phyloP scores from a whole-genome alignment of 495 filamentous ascomycete genomes.

The Recurvomyces mirabilis region DNA sequence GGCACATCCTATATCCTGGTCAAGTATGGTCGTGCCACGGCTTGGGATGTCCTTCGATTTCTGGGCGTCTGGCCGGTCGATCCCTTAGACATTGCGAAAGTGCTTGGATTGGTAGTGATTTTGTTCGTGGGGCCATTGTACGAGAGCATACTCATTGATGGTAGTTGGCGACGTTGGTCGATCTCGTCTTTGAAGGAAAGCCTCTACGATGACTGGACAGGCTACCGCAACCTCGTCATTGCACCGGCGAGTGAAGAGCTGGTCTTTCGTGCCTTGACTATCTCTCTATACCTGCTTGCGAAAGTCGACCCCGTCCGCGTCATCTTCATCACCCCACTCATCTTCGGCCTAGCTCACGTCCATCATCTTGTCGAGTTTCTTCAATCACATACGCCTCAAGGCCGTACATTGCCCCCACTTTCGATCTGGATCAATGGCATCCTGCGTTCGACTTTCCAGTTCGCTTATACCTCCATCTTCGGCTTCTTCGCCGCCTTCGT shows the following conservation, averaged over 20 bases:
- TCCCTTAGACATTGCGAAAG: slow-evolving; percentile 45
- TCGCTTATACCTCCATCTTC: slow-evolving; percentile 87
- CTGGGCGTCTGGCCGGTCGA: slow-evolving; percentile 68
- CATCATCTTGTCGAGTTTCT: slow-evolving; percentile 93
- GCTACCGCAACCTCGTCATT: slow-evolving; percentile 49
- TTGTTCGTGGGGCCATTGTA: slow-evolving; percentile 81
- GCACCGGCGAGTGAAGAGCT: slow-evolving; percentile 84
- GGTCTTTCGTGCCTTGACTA: slow-evolving; percentile 75
- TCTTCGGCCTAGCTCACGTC: slow-evolving; percentile 90
- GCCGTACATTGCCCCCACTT: slow-evolving; percentile 60
- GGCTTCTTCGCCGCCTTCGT: slow-evolving; percentile 86
- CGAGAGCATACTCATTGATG: slow-evolving; percentile 58
- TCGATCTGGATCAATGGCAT: slow-evolving; percentile 48
- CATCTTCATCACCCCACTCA: slow-evolving; percentile 70
- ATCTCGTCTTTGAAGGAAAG: slow-evolving; percentile 21
- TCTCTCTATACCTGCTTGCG: slow-evolving; percentile 76
- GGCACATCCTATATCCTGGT: slow-evolving; percentile 52
- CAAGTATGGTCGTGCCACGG: slow-evolving; percentile 34
- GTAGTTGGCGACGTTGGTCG: slow-evolving; percentile 57
- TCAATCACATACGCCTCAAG: slow-evolving; percentile 8
- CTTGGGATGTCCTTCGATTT: slow-evolving; percentile 45
- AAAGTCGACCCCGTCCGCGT: slow-evolving; percentile 31
- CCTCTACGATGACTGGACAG: slow-evolving; percentile 36
- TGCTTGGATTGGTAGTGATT: slow-evolving; percentile 56
- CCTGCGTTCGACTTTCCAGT: slow-evolving; percentile 66